Conservation (phyloP, 176 grass and related monocot species). For the Oryza longistaminata region DNA sequence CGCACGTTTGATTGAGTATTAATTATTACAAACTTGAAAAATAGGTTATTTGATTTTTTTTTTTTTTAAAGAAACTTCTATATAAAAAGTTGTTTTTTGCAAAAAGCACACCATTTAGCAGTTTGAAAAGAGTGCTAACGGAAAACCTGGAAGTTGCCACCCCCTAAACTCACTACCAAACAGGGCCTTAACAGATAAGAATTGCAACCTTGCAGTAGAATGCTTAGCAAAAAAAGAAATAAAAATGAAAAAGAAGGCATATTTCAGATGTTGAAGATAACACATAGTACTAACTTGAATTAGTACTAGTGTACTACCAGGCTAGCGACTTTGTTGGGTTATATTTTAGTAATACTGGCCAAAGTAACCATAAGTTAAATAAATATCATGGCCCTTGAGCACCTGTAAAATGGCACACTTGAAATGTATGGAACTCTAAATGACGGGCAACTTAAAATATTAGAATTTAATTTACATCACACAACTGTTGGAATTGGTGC, state of each 20-base stretch:
- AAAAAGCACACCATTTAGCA: no score
- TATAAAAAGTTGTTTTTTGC: no score
- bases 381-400: background rate
- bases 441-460: background rate
- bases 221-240: background rate
- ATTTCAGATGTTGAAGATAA: background rate
- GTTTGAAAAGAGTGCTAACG: no score
- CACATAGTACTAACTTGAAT: background rate
- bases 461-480: background rate
- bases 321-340: background rate
- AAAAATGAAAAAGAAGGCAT: background rate
- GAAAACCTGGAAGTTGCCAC: no score
- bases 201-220: background rate
- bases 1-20: no score
- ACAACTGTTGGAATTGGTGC: background rate
- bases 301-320: background rate
- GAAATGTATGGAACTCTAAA: background rate
- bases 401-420: background rate
- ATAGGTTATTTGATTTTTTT: no score
- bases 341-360: background rate
- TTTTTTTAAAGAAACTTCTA: no score
- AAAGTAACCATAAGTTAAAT: background rate
- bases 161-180: no score
- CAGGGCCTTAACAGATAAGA: background rate
- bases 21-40: no score